These are phyloP conservation scores for Aspergillus ibericus DNA, from an alignment of 2,329 filamentous ascomycete genomes.

Conservation along the genomic window DNA sequence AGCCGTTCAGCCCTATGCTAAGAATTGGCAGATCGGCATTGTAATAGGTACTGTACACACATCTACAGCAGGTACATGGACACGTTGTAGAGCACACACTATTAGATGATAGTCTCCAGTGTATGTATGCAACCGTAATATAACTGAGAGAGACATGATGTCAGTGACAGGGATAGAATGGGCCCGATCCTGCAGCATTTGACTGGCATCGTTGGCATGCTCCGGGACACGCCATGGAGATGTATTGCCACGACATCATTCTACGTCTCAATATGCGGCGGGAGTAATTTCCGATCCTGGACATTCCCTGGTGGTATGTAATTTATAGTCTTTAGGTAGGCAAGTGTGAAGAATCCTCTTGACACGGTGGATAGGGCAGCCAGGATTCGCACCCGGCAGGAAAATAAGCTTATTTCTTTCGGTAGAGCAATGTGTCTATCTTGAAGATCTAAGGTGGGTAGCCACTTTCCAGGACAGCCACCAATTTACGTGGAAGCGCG, in stretches of 20 bases:
- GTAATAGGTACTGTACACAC: neutral
- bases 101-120: neutral
- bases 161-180: neutral
- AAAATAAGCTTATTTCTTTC: too few relatives aligned
- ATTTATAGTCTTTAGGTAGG: neutral
- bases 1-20: neutral
- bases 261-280: neutral
- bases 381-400: too few relatives aligned
- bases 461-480: too few relatives aligned
- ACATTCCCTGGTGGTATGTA: neutral
- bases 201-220: neutral
- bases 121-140: neutral
- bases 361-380: too few relatives aligned
- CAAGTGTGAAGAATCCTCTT: neutral
- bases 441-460: too few relatives aligned
- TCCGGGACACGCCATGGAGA: neutral
- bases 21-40: neutral
- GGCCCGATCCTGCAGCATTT: neutral
- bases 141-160: neutral
- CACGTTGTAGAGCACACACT: neutral
- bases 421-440: too few relatives aligned
- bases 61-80: neutral
- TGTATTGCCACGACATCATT: neutral
- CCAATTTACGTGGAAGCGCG: too few relatives aligned
- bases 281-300: neutral